Base-by-base conservation (phyloP, 2,329 filamentous ascomycete species). In the Pseudocercospora vitis region DNA sequence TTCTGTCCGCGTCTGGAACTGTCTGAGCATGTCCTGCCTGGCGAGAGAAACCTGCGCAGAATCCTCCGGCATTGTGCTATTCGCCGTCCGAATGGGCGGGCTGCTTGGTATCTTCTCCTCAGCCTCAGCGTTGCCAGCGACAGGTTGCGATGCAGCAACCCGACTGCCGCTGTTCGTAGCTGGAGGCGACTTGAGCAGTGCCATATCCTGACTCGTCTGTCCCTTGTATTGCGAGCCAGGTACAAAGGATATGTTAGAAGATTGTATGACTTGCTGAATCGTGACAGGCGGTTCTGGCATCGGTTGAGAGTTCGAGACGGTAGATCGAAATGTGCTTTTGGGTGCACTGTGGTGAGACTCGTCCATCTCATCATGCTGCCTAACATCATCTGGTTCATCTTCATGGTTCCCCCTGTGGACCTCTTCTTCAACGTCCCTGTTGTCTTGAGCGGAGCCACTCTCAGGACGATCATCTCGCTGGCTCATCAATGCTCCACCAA, bases 291-390 rank as follows among this genome's bases (percentile, higher is more conserved):
- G 45, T n/a, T 49, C 46, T 18, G 49, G 29, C 9, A 21, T 31
- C 4, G 73, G 73, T 50, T 78, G 76, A 12, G 76, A 78, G 52
- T 78, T 72, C 52, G 74, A 74, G 14, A 78, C 67, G 7, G 75
- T 71, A 18, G 73, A 68, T 8, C 62, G 66, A 42, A 73, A 72
- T 40, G 66, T 71, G 49, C 46, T 55, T 24, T 32, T 18, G 24
- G 45, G 23, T 23, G 24, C 46, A 40, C 23, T 28, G 24, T 45
- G 26, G 24, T 21, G 24, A 39, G n/a, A 46, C 33, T 21, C 33
- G 14, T 9, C 47, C 18, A 11, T 18, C 42, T 21, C 32, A 26
- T 32, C 26, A 11, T 9, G 33, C 33, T 42, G 37, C 9, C 37
- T 23, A 12, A 29, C 23, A 3, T 32, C 40, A 24, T 53, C 51